Conservation (phyloP, 441 rosid species). For the Gossypium lobatum region DNA sequence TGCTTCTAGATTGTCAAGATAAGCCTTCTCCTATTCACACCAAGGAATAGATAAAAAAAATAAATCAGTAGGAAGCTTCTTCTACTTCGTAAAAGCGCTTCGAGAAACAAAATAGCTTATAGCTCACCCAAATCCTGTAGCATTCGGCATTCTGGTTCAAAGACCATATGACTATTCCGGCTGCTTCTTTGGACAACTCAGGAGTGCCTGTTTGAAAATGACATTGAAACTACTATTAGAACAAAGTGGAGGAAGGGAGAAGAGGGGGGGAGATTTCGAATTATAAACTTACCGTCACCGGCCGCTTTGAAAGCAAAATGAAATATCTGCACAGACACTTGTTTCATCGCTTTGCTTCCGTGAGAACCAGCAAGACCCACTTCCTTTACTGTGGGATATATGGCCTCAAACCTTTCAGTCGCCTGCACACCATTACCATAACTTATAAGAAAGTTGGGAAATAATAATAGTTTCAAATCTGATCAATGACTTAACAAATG, state of each 20-base stretch:
- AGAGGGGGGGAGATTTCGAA: not conserved
- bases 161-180: conserved; percentile 64
- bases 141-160: conserved; percentile 65
- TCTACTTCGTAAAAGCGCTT: not conserved
- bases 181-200: conserved; percentile 67
- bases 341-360: conserved; percentile 90
- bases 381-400: conserved; percentile 68
- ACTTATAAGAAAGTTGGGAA: conserved; percentile 16
- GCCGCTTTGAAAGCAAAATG: conserved; percentile 54
- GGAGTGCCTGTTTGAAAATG: conserved; percentile 40
- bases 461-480: not conserved
- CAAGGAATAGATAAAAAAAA: not conserved
- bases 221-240: not conserved
- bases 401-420: conserved; percentile 78
- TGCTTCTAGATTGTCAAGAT: conserved; percentile 63
- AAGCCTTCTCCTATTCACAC: conserved; percentile 55
- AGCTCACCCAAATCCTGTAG: conserved; percentile 81
- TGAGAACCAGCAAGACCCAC: conserved; percentile 76
- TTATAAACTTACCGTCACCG: conserved; percentile 58
- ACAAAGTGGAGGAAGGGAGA: not conserved
- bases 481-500: conserved; percentile 5
- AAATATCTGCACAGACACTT: conserved; percentile 60
- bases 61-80: not conserved
- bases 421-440: conserved; percentile 44
- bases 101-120: conserved; percentile 21